Evolutionary conservation across 768 basidiomycete genomes (phyloP).

Genomic region (Panaeolus cyanescens): DNA sequence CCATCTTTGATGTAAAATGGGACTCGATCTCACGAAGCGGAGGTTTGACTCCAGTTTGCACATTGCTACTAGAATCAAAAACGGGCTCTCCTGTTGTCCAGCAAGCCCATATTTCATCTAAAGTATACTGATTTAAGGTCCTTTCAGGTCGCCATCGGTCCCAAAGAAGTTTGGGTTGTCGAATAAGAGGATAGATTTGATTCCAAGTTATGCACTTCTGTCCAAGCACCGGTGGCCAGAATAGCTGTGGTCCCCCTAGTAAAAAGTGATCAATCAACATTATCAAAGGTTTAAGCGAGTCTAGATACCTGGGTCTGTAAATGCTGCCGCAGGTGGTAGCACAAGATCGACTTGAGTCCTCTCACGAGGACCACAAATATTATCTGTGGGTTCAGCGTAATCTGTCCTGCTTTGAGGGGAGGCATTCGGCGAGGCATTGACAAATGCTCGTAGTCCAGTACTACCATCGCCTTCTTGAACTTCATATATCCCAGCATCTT

Average conservation of each 20-base stretch:
- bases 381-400: too few relatives aligned
- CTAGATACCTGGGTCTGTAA: constrained; percentile 17
- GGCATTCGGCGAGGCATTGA: constrained; percentile 3
- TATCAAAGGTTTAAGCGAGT: too few relatives aligned
- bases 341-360: constrained; percentile 22
- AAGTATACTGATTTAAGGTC: constrained; percentile 18
- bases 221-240: constrained; percentile 8
- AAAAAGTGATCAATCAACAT: background rate
- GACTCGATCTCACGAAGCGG: constrained; percentile 24
- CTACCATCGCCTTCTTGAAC: too few relatives aligned
- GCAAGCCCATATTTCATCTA: constrained; percentile 19
- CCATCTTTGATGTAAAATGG: constrained; percentile 7
- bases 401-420: too few relatives aligned
- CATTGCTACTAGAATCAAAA: constrained; percentile 8
- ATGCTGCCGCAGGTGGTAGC: constrained; percentile 18
- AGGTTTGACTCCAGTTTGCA: constrained; percentile 24
- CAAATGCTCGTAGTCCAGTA: constrained; percentile 1
- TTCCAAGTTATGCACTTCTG: constrained; percentile 22
- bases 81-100: constrained; percentile 21
- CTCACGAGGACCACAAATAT: constrained; percentile 3
- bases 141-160: constrained; percentile 24
- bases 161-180: constrained; percentile 26
- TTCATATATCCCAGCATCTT: constrained; percentile 8
- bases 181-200: constrained; percentile 19
- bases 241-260: background rate